Base-by-base conservation (phyloP, 805 yeast genomes). In the Ogataea trehalophila region DNA sequence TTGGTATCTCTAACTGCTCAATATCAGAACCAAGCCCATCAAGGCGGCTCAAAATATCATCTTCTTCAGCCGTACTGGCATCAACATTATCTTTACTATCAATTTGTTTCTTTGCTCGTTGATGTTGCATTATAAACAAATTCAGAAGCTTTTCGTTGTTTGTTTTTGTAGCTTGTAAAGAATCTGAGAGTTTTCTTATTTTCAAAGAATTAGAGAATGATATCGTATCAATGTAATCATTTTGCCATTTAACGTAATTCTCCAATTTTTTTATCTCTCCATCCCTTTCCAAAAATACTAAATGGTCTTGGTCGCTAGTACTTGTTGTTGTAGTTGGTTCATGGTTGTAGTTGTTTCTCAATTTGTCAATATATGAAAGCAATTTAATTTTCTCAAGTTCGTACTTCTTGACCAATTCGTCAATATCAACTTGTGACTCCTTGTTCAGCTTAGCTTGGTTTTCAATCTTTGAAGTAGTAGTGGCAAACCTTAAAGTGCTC, bases 401-500 rank as follows among this genome's bases (percentile, higher is more conserved):
- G 37, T 56, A 61, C 15, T 58, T 57, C 33, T 46, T 51, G 6
- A 59, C 50, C 31, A 55, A 61, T 36, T 62, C 61, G 31, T 66
- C 70, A 45, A 75, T 58, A 17, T 72, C 71, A 4, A 64, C 68
- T 43, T 68, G 57, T 45, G 70, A 75, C 45, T 73, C 73, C 18
- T 50, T 44, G 56, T 80, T 79, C 45, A 75, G 60, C 20, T 58
- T 74, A 0, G 92, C 95, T 17, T 66, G 65, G 33, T 87, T 83
- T 46, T 75, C 76, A 54, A 87, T 85, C 53, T 72, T 71, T 60
- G 86, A 85, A 3, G 89, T 92, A 48, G 84, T 79, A 18, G 80
- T 83, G 1, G 95, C 95, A 61, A 87, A 87, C 51, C 90, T 71
- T 48, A 87, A 67, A 0, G 95, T 87, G 37, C 87, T 84, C 55